A percentile compares a stretch with the other conserved stretches of the same genome.
phyloP scores from a whole-genome alignment of 441 rosid species.

The Populus hybrid region DNA sequence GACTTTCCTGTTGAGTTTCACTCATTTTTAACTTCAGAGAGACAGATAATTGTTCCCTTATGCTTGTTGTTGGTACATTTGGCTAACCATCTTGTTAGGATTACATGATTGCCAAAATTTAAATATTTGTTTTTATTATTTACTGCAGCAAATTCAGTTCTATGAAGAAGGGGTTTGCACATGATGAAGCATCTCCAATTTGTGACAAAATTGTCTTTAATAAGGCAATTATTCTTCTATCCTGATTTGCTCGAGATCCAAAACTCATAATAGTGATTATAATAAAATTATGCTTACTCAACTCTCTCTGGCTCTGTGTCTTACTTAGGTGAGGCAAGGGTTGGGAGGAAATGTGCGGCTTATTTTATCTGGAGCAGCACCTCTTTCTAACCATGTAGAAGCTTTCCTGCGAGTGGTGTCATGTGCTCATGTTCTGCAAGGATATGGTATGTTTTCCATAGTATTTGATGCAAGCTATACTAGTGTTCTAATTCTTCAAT shows the following conservation, averaged over 20 bases:
- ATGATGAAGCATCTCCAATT: conserved; percentile 74
- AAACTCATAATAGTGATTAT: not conserved
- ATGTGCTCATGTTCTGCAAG: conserved; percentile 91
- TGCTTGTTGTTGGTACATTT: no score
- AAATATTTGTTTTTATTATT: not conserved
- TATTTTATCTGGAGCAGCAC: conserved; percentile 95
- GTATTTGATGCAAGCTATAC: not conserved
- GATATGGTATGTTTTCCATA: conserved; percentile 65
- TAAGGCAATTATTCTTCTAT: conserved; percentile 47
- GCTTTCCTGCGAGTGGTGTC: conserved; percentile 89
- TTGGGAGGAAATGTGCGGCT: conserved; percentile 86
- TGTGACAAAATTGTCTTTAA: conserved; percentile 83
- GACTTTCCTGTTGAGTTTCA: no score
- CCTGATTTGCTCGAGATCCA: not conserved
- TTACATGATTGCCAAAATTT: no score
- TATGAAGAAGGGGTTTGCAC: conserved; percentile 63
- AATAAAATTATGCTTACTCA: conserved; percentile 1
- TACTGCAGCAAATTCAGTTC: conserved; percentile 56
- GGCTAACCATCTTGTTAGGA: no score
- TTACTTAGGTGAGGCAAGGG: conserved; percentile 74
- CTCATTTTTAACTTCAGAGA: no score
- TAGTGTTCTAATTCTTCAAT: not conserved
- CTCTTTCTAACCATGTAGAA: conserved; percentile 81
- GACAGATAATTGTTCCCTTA: no score
- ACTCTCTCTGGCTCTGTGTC: conserved; percentile 10